These are phyloP conservation scores for Malus orientalis DNA, from an alignment of 306 rosid species.

Conservation along the genomic window DNA sequence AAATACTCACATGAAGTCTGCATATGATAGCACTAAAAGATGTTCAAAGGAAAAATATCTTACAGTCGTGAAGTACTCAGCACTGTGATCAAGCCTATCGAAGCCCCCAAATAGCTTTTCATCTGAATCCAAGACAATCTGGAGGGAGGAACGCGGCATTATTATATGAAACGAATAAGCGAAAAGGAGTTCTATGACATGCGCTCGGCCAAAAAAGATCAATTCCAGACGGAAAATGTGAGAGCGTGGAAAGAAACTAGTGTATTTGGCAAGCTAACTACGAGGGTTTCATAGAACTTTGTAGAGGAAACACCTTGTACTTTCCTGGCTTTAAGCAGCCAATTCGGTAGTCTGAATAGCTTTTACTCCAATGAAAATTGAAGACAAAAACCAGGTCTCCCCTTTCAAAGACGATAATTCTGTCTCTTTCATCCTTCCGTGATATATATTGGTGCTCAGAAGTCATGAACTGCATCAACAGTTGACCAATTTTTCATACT, in stretches of 20 bases:
- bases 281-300: neutral
- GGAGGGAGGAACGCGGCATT: constrained; percentile 2
- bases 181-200: neutral
- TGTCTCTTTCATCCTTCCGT: constrained; percentile 72
- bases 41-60: constrained; percentile 12
- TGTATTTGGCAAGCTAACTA: neutral
- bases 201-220: neutral
- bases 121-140: constrained; percentile 93
- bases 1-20: neutral
- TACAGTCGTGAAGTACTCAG: constrained; percentile 67
- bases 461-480: constrained; percentile 83
- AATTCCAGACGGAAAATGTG: neutral
- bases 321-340: constrained; percentile 91
- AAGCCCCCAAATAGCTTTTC: constrained; percentile 65
- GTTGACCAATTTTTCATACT: neutral
- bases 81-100: constrained; percentile 51
- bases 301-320: constrained; percentile 52
- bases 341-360: constrained; percentile 72
- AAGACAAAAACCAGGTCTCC: constrained; percentile 81
- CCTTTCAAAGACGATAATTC: constrained; percentile 67
- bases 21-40: neutral
- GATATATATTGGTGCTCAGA: constrained; percentile 80
- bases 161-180: neutral
- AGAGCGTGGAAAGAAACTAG: neutral
- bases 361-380: constrained; percentile 87